Evolutionary conservation across 2,329 filamentous ascomycete genomes (phyloP).

Genomic region (Penicillium hordei): DNA sequence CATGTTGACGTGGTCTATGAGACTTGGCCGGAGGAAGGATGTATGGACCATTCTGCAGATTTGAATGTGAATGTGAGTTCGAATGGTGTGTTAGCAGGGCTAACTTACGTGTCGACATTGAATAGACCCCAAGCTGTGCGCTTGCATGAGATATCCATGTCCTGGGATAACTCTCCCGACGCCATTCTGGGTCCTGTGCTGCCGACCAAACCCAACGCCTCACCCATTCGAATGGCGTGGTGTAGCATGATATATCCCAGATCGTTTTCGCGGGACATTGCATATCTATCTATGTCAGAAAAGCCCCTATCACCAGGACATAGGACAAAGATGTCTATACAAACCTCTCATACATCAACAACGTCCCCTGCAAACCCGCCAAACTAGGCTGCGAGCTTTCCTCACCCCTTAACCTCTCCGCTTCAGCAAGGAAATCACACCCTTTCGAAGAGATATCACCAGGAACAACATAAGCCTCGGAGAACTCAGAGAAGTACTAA

Average conservation of each 20-base stretch:
- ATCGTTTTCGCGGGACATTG: slow-evolving; percentile 39
- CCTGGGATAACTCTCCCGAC: slow-evolving; percentile 25
- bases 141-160: slow-evolving; percentile 34
- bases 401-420: slow-evolving; percentile 32
- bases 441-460: slow-evolving; percentile 41
- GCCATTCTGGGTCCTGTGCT: slow-evolving; percentile 23
- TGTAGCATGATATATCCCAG: slow-evolving; percentile 41
- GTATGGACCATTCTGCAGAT: slow-evolving; percentile 35
- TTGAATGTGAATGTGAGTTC: not conserved
- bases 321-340: not conserved
- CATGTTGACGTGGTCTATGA: slow-evolving; percentile 38
- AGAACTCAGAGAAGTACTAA: slow-evolving; percentile 42
- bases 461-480: slow-evolving; percentile 38
- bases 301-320: not conserved
- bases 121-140: slow-evolving; percentile 41
- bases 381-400: slow-evolving; percentile 28
- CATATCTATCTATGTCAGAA: slow-evolving; percentile 28
- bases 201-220: slow-evolving; percentile 35
- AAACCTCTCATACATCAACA: slow-evolving; percentile 40
- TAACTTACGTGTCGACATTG: slow-evolving; percentile 40
- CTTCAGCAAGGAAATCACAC: slow-evolving; percentile 38
- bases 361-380: slow-evolving; percentile 35
- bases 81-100: not conserved
- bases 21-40: slow-evolving; percentile 36
- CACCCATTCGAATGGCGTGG: slow-evolving; percentile 36